Evolutionary conservation across 495 filamentous ascomycete species (phyloP).

Genomic region (Podospora tetraspora): DNA sequence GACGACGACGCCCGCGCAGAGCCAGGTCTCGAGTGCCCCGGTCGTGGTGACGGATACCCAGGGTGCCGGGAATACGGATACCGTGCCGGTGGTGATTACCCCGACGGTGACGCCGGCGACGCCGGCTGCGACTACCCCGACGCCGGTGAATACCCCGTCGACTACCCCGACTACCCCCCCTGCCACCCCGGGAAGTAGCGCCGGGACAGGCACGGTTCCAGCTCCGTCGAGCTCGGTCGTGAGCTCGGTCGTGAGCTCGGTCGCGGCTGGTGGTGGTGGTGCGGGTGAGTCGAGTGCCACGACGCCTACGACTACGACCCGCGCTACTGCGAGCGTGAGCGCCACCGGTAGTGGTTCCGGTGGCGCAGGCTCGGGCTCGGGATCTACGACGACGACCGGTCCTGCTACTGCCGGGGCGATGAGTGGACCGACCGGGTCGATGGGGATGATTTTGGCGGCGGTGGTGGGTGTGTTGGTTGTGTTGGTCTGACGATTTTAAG

Average conservation of each 20-base stretch:
- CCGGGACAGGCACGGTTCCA: neutral
- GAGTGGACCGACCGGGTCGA: neutral
- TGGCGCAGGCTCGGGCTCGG: neutral
- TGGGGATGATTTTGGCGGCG: neutral
- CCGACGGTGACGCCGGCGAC: neutral
- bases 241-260: too few relatives aligned
- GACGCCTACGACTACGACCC: neutral
- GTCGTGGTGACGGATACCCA: conserved; percentile 2
- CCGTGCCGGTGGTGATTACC: neutral
- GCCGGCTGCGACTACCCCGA: neutral
- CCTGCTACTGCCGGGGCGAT: neutral
- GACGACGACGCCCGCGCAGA: neutral
- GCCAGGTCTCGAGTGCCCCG: neutral
- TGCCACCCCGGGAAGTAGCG: neutral
- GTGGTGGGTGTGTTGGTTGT: neutral
- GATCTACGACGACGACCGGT: neutral
- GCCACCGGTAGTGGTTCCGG: neutral
- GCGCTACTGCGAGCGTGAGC: neutral
- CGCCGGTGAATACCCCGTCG: neutral
- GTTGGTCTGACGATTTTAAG: neutral
- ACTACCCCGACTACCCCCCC: neutral
- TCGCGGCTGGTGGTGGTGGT: neutral
- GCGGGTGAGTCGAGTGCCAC: neutral
- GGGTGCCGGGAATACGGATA: conserved; percentile 8
- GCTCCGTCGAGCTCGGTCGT: neutral